Evolutionary conservation across 805 yeast species (phyloP), one percentile per base, ranked within the genome.

Genomic region (Wickerhamiella vanderwaltii): DNA sequence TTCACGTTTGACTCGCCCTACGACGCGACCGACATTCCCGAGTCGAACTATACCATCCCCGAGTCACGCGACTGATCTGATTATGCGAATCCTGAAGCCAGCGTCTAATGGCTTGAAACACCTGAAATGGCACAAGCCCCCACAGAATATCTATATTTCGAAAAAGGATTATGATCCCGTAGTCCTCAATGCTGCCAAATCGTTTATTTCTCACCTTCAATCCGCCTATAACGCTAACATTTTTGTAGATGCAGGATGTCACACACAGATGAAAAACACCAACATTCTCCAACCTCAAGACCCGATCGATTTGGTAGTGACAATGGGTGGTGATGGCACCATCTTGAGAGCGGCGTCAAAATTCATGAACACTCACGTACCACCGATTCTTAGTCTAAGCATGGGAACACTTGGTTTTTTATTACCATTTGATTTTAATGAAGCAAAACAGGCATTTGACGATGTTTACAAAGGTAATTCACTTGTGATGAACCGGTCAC

Each of bases 251-350:
- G 70, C 73, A 25, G 84, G 80, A 45, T 84, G 76, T 7, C 79
- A 81, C 0, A 29, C 29, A 19, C 30, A 49, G 1, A 50, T 83
- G 1, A 75, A 67, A 52, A 72, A 34, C 9, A 87, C 0, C 91
- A 93, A 0, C 51, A 29, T 37, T 19, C 76, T 7, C 73, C 33
- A 37, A 6, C 33, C 28, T 19, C 36, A 25, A 17, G 22, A 18
- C 6, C 22, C 36, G 19, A 85, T 32, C 68, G 97, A 87, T 55
- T 59, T 87, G 32, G 63, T 87, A 29, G 86, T 87, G 6, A 81
- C 95, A 0, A 60, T 87, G 29, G 97, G 97, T n/a, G 97, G 97
- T 15, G 97, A 87, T 59, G 97, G 97, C 4, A 87, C 96, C 0
- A 84, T 85, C 43, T 60, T 87, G 33, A 71, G 87, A 42, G 94